Base-by-base conservation (phyloP, 2,329 filamentous ascomycete genomes). In the Cladophialophora exuberans region DNA sequence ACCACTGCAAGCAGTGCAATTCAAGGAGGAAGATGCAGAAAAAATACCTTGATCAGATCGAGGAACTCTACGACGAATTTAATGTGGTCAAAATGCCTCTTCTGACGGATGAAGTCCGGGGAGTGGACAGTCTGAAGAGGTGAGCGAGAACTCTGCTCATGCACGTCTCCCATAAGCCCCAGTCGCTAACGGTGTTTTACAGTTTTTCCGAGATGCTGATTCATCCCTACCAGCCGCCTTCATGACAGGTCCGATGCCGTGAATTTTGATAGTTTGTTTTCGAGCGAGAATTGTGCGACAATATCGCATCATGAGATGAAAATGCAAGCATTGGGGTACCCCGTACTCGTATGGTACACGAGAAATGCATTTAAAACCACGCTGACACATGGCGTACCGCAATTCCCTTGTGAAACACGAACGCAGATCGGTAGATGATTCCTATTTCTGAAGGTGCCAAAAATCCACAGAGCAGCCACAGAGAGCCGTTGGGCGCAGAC, bases 41-140 rank as follows among this genome's bases (percentile, higher is more conserved):
- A 80, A 99, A 99, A 79, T 99, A 99, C 71, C 81, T 99, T 38
- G 92, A 97, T 70, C 93, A 99, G 80, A 97, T 97, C 67, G 92
- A 96, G 75, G 94, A 99, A 78, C 77, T 99, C 56, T 99, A 99
- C 71, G 92, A 97, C 69, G 94, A 99, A 73, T 99, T 99, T 78
- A 96, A 99, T 70, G 92, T 99, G 33, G 93, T 99, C 64, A 93
- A 93, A 80, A 97, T 99, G 92, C 94, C 94, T 31, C 75, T 99
- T 67, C 76, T 99, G 56, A 90, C 96, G 1, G 93, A 99, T 72
- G 94, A 99, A 77, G 92, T 99, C 7, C 81, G 94, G 67, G 94
- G 94, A 39, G 96, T 95, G 80, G 93, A 97, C 69, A 93, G 85
- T 74, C 77, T 99, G 65, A 91, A 95, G 75, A 90, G 84, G 73